These are phyloP conservation scores for Dichotomocladium elegans DNA, from an alignment of 371 early-diverging fungal genomes.

Conservation along the genomic window DNA sequence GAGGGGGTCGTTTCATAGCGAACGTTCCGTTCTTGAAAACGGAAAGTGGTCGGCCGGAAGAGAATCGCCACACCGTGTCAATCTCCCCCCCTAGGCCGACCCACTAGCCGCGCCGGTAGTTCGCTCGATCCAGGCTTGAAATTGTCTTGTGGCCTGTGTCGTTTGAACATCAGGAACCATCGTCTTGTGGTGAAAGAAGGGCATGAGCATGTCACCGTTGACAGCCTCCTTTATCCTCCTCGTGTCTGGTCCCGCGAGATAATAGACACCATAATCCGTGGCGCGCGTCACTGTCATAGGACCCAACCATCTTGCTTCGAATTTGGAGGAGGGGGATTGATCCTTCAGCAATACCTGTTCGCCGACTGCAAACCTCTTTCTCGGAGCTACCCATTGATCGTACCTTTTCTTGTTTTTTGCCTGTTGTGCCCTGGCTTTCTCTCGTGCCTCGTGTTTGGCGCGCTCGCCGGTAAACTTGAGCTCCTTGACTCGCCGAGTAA, in stretches of 20 bases:
- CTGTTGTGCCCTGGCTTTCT: background rate
- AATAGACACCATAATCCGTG: slow-evolving; percentile 9
- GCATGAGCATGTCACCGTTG: slow-evolving; percentile 13
- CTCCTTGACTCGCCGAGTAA: background rate
- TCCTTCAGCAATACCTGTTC: slow-evolving; percentile 1
- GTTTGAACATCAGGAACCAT: slow-evolving; percentile 14
- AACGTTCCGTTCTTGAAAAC: no score
- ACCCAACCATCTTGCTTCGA: slow-evolving; percentile 12
- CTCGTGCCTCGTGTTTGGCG: background rate
- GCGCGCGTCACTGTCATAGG: slow-evolving; percentile 8
- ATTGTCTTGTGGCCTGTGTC: background rate
- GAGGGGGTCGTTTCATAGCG: no score
- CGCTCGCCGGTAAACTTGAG: background rate
- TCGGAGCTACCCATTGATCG: background rate
- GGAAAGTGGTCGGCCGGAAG: no score
- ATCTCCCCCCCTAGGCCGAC: background rate
- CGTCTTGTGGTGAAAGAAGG: background rate
- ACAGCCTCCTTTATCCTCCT: slow-evolving; percentile 5
- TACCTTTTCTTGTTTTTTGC: background rate
- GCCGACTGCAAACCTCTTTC: background rate
- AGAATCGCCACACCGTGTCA: background rate
- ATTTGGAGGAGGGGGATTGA: background rate
- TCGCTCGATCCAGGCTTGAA: slow-evolving; percentile 10
- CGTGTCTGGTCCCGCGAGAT: slow-evolving; percentile 5
- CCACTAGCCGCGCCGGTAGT: background rate